phyloP scores from a whole-genome alignment of 345 rosid genomes.

The Melaleuca alternifolia region DNA sequence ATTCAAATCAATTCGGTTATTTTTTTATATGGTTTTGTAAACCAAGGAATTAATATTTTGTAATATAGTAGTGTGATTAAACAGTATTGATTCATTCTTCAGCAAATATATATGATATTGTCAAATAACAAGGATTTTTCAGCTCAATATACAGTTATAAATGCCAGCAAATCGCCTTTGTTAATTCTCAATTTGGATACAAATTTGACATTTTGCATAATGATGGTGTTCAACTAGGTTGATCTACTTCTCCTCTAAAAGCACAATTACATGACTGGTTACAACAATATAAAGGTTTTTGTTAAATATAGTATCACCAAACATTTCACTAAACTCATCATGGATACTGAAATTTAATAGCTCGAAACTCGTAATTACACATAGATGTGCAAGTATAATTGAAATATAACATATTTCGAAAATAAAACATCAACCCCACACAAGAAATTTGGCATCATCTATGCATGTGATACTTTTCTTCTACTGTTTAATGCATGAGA shows the following conservation, averaged over 20 bases:
- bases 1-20: no score
- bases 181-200: background rate
- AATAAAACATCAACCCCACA: background rate
- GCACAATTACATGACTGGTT: background rate
- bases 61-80: no score
- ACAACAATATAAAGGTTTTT: background rate
- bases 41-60: no score
- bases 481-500: background rate
- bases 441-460: background rate
- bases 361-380: rapidly evolving
- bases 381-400: background rate
- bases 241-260: background rate
- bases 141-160: background rate
- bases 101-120: background rate
- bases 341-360: background rate
- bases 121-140: background rate
- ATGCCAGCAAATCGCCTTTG: background rate
- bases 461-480: background rate
- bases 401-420: background rate
- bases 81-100: background rate
- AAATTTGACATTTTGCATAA: background rate
- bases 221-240: background rate
- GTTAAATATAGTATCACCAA: background rate
- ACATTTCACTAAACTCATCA: background rate
- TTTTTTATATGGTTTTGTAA: no score